Evolutionary conservation across 2,329 filamentous ascomycete genomes (phyloP), one percentile per base, ranked within the genome.

Genomic region (Keithomyces neogunnii): DNA sequence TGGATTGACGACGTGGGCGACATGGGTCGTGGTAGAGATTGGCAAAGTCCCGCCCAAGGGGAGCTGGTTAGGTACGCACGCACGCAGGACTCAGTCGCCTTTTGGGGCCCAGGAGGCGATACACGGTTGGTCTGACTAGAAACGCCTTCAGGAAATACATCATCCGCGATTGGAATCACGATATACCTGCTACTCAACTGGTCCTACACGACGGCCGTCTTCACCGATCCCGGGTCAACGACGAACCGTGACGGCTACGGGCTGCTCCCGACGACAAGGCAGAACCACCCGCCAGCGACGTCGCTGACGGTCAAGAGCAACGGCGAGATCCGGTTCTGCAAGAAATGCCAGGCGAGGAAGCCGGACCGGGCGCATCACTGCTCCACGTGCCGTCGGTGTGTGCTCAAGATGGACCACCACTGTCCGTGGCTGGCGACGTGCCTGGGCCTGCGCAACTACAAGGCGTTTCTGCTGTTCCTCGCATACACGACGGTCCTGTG

Each of bases 361-460:
- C 93, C 93, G 42, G 93, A 99, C 71, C 88, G 93, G 55, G 84
- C 92, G 33, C 93, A 99, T 69, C 93, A 99, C 73, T 99, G 93
- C 77, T 95, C 89, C 9, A 95, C 90, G 3, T 99, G 93, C 71
- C 83, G 86, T 59, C 86, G 87, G 63, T 99, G 93, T 67, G 91
- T 99, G 30, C 77, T 99, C 67, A 99, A 99, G 76, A 99, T 99
- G 93, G 93, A 99, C 66, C 93, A 99, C 68, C 93, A 99, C 72
- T 99, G 93, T 67, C 93, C 93, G 13, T 99, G 93, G 93, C 78
- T 99, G 47, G 92, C 93, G 31, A 96, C 89, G 3, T 99, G 93
- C 68, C 88, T 99, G 53, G 93, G 93, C 26, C 74, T 99, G 57
- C 83, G 82, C 63, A 99, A 99, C 70, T 95, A 96, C 76, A 99